Evolutionary conservation across 2,329 filamentous ascomycete species (phyloP), one percentile per base, ranked within the genome.

Genomic region (Alternaria solani): DNA sequence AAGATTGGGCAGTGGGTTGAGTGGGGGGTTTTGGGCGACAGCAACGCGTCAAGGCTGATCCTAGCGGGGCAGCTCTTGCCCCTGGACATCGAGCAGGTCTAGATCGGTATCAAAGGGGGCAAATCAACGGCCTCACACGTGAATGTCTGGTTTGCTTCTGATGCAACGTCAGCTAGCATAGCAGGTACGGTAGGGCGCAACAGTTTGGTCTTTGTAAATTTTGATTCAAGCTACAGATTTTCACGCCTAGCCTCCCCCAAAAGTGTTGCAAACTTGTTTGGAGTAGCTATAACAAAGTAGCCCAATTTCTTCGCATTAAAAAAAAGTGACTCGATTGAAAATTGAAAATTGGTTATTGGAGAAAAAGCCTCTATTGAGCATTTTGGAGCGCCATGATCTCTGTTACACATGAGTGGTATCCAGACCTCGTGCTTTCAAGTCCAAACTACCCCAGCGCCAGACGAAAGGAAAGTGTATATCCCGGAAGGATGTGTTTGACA

Each of bases 381-480:
- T 53, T 39, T 64, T 64, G 43, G 36, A 38, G 44, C 47, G 41
- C 58, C 57, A 30, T 46, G 41, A 62, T 34, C 42, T 57, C 47
- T 68, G 48, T 55, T 68, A 68, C 64, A 68, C 64, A 60, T 63
- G 63, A 64, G 57, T 63, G 67, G 63, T 72, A 73, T 71, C 66
- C 68, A 73, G 65, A 65, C 58, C 60, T 65, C 43, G 52, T 59
- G 58, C 52, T 59, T 57, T 57, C 55, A 60, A 59, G 44, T 56
- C 44, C 59, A 36, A 57, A 62, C 49, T 63, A 62, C 63, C 54
- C 63, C 65, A 25, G 60, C 62, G 63, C 64, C 63, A 57, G 51
- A 65, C 36, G 53, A 60, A 62, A 63, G 56, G 55, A 66, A 49
- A 66, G 41, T 52, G 30, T 61, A 53, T 55, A 32, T 48, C 55